Evolutionary conservation across 352 stramenopile species (phyloP), one percentile per base, ranked within the genome.

Genomic region (Pythium brachiatum): DNA sequence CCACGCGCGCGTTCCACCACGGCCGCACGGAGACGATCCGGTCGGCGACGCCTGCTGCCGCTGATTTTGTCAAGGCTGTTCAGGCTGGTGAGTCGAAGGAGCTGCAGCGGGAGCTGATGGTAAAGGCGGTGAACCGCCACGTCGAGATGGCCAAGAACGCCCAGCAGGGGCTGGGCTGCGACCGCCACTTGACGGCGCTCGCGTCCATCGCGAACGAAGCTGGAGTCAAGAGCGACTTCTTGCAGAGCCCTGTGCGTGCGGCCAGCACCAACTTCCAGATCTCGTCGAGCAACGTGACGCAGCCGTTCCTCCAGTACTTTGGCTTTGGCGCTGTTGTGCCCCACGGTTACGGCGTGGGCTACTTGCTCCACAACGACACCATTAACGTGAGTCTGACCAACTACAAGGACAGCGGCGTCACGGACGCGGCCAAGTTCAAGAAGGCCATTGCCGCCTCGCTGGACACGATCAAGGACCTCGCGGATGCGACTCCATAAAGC

Each of bases 21-120:
- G 92, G 92, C 31, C 88, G 92, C 38, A 98, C 92, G 26, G 92
- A 98, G 70, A 97, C 87, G 7, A 98, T 98, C 62, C 87, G 92
- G 15, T 92, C 83, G 29, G 80, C 83, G 39, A 95, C 88, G 25
- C 81, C 80, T 48, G 82, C 83, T 4, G 82, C 83, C 7, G 75
- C 86, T 2, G 82, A 67, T 21, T 95, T 95, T 60, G 78, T 91
- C 25, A 72, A 79, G 56, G 64, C 80, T 8, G 83, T 93, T 16
- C 72, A 79, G 18, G 69, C 62, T 29, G 71, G 74, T 29, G 69
- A 64, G 26, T 72, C 73, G 26, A 72, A 70, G 32, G 74, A 53
- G 7, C 76, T 74, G 11, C 85, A 93, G 66, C 81, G 81, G 23
- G 76, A 88, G 53, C 63, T 92, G 32, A 56, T 95, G 12, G 70